Conservation (phyloP, 768 basidiomycete species). For the Kondoa subrosea region DNA sequence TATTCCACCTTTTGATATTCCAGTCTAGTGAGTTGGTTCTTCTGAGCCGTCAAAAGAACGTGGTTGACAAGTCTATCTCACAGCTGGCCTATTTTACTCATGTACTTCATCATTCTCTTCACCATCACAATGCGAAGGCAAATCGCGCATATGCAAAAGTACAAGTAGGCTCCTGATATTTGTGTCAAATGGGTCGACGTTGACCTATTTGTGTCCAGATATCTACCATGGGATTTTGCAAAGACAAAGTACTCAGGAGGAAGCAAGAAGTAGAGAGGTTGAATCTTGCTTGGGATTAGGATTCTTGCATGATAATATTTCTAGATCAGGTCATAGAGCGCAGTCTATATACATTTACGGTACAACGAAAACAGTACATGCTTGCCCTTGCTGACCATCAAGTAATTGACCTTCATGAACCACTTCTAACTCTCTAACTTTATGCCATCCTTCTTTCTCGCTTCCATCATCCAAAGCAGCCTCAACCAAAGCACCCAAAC, state of each 20-base stretch:
- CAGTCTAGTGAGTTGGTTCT: conserved; percentile 99
- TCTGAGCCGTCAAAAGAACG: not conserved
- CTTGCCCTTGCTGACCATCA: not conserved
- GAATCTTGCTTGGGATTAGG: too few relatives aligned
- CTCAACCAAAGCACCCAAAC: conserved; percentile 7
- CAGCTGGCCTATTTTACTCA: conserved; percentile 94
- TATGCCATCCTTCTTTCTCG: conserved; percentile 2
- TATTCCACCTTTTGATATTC: conserved; percentile 72
- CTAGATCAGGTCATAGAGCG: not conserved
- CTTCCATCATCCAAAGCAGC: not conserved
- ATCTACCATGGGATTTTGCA: conserved; percentile 71
- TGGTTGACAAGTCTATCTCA: conserved; percentile 52
- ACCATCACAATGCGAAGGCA: conserved; percentile 82
- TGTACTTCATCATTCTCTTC: conserved; percentile 93
- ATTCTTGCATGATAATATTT: not conserved
- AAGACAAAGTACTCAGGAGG: conserved; percentile 87
- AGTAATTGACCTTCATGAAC: not conserved
- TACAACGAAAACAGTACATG: not conserved
- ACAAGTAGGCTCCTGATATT: conserved; percentile 52
- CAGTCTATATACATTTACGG: not conserved
- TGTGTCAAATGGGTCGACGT: not conserved
- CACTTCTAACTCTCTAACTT: not conserved
- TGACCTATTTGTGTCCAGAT: not conserved
- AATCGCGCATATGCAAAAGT: conserved; percentile 98
- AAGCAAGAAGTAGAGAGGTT: too few relatives aligned